These are phyloP conservation scores for Tylopilus intermedius DNA, from an alignment of 768 basidiomycete genomes.

Conservation along the genomic window DNA sequence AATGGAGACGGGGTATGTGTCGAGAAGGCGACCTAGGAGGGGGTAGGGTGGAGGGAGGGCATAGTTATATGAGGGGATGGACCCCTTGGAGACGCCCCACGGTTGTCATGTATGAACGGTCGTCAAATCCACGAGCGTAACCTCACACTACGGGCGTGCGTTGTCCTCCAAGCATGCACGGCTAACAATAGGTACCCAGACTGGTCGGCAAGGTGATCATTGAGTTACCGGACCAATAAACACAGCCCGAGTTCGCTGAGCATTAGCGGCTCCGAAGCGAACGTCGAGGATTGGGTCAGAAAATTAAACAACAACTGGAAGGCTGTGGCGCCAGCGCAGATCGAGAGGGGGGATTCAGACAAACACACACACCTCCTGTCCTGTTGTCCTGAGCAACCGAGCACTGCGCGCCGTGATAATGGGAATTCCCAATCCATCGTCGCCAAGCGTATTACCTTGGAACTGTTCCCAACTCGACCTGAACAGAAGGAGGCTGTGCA, in stretches of 20 bases:
- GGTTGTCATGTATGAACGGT: constrained; percentile 33
- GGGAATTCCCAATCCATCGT: constrained; percentile 12
- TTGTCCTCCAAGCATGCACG: constrained; percentile 20
- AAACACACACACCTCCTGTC: not conserved
- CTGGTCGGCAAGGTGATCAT: constrained; percentile 61
- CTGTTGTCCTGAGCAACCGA: constrained; percentile 12
- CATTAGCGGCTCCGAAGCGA: constrained; percentile 16
- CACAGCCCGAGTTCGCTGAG: constrained; percentile 16
- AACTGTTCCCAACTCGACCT: not conserved
- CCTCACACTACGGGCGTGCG: constrained; percentile 19
- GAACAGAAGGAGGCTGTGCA: constrained; percentile 6
- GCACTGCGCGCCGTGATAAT: constrained; percentile 12
- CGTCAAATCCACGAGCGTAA: constrained; percentile 23
- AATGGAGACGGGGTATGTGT: constrained; percentile 24
- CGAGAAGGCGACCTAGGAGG: constrained; percentile 17
- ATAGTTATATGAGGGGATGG: constrained; percentile 24
- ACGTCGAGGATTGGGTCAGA: constrained; percentile 3
- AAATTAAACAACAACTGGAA: not conserved
- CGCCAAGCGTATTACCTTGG: constrained; percentile 5
- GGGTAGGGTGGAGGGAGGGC: constrained; percentile 12
- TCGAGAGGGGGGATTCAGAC: not conserved
- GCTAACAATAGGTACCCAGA: constrained; percentile 43
- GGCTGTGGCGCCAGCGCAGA: not conserved
- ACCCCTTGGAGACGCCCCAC: constrained; percentile 35
- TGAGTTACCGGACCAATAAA: constrained; percentile 9